Conservation (phyloP, 345 rosid species). For the Hevea brasiliensis region DNA sequence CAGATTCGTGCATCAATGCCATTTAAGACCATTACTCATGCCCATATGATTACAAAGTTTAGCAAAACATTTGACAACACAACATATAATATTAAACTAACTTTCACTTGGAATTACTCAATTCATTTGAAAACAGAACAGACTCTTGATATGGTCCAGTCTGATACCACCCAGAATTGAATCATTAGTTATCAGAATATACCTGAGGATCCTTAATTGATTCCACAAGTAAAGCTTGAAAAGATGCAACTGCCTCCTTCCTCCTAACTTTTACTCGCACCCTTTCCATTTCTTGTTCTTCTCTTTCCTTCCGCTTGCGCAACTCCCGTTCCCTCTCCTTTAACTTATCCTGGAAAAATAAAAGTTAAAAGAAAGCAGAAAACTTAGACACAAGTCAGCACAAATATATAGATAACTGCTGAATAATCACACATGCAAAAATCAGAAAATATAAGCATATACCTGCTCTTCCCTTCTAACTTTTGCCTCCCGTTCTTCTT, state of each 20-base stretch:
- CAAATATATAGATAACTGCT: neutral
- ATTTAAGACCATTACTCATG: neutral
- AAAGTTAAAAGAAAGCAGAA: constrained; percentile 12
- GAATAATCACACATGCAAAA: neutral
- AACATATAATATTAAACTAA: neutral
- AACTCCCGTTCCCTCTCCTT: constrained; percentile 87
- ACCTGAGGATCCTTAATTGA: constrained; percentile 94
- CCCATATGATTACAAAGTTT: neutral
- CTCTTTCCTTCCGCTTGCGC: constrained; percentile 92
- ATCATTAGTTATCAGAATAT: constrained; percentile 9
- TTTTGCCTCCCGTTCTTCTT: constrained; percentile 63
- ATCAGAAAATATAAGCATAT: constrained; percentile 2
- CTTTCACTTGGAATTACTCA: neutral
- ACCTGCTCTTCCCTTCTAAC: constrained; percentile 86
- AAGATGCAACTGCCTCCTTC: constrained; percentile 85
- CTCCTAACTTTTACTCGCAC: constrained; percentile 80
- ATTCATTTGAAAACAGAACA: neutral
- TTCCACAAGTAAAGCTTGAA: constrained; percentile 95
- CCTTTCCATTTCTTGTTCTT: constrained; percentile 94
- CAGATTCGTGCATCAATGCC: neutral
- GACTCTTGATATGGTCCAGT: neutral
- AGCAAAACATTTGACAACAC: neutral
- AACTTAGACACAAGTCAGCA: neutral
- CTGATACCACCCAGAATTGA: neutral
- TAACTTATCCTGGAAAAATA: constrained; percentile 59